phyloP scores from a whole-genome alignment of 164 flowering plant species.

The Sextonia rubra region DNA sequence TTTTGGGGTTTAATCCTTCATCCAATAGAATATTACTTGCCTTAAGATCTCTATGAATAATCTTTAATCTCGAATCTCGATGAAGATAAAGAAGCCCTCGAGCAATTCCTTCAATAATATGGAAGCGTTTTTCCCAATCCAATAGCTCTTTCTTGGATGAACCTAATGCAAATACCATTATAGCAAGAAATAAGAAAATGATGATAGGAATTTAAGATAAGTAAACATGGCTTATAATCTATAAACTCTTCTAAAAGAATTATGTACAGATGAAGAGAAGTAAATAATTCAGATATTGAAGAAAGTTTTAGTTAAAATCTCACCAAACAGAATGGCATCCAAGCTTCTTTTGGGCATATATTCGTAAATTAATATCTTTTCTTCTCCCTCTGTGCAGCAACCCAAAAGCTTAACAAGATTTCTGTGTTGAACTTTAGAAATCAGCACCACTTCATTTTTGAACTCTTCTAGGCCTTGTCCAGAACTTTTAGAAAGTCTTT shows the following conservation, averaged over 20 bases:
- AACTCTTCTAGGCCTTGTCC: slow-evolving; percentile 34
- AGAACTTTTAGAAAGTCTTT: slow-evolving; percentile 34
- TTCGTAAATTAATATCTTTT: slow-evolving; percentile 38
- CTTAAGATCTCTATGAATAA: slow-evolving; percentile 56
- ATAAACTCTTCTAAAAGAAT: too few species aligned
- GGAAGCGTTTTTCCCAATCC: slow-evolving; percentile 23
- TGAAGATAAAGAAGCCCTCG: slow-evolving; percentile 57
- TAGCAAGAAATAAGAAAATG: too few species aligned
- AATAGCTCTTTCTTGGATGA: not conserved
- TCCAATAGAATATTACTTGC: slow-evolving; percentile 41
- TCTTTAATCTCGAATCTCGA: slow-evolving; percentile 43
- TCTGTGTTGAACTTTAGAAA: slow-evolving; percentile 39
- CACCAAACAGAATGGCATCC: slow-evolving; percentile 28
- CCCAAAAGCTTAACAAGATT: slow-evolving; percentile 42
- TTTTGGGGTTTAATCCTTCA: slow-evolving; percentile 33
- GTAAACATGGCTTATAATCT: too few species aligned
- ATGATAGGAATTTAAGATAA: too few species aligned
- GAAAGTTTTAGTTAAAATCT: not conserved
- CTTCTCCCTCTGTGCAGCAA: slow-evolving; percentile 31
- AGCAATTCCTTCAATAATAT: slow-evolving; percentile 36
- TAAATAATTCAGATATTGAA: too few species aligned
- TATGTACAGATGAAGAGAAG: too few species aligned
- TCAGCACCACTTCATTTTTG: slow-evolving; percentile 29
- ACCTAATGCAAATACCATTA: not conserved
- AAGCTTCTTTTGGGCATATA: slow-evolving; percentile 35